A percentile compares a stretch with the other conserved stretches of the same genome.
Evolutionary conservation across 2,329 filamentous ascomycete species (phyloP).

Genomic region (Cordyceps militaris): DNA sequence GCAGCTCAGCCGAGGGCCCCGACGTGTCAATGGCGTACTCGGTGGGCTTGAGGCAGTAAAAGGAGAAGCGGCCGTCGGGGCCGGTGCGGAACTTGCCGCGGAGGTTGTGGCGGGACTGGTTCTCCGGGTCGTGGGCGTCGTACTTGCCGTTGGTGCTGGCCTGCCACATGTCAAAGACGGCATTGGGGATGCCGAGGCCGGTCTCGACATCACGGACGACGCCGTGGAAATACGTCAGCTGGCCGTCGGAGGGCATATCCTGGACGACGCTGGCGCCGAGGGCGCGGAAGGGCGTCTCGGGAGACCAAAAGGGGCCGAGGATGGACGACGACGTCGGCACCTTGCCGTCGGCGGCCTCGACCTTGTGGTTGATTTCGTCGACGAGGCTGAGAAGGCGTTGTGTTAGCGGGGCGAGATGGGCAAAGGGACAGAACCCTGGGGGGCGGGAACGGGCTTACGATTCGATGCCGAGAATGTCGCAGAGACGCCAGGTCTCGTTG

Average conservation of each 20-base stretch:
- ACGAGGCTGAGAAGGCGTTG: conserved; percentile 40
- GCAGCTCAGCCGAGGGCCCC: background rate
- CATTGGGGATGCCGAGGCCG: conserved; percentile 57
- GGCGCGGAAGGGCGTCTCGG: conserved; percentile 64
- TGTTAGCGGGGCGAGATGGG: background rate
- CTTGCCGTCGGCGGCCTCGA: conserved; percentile 53
- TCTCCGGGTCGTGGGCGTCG: conserved; percentile 67
- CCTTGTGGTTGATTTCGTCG: conserved; percentile 57
- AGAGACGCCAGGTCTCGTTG: conserved; percentile 69
- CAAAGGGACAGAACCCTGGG: conserved; percentile 11
- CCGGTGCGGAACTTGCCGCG: conserved; percentile 69
- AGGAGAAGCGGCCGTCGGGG: conserved; percentile 61
- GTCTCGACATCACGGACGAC: conserved; percentile 57
- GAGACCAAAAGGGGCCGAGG: conserved; percentile 72
- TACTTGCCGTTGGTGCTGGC: conserved; percentile 69
- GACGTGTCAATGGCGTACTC: conserved; percentile 1
- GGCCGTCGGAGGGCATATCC: conserved; percentile 49
- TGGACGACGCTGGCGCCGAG: conserved; percentile 61
- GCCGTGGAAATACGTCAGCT: conserved; percentile 62
- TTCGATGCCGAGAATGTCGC: conserved; percentile 67
- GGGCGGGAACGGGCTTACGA: conserved; percentile 40
- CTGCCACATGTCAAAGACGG: conserved; percentile 74
- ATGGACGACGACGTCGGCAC: conserved; percentile 68
- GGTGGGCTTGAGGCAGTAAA: conserved; percentile 64
- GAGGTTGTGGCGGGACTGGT: conserved; percentile 66